Evolutionary conservation across 2,329 filamentous ascomycete genomes (phyloP), one percentile per base, ranked within the genome.

Genomic region (Diaporthe longicolla): DNA sequence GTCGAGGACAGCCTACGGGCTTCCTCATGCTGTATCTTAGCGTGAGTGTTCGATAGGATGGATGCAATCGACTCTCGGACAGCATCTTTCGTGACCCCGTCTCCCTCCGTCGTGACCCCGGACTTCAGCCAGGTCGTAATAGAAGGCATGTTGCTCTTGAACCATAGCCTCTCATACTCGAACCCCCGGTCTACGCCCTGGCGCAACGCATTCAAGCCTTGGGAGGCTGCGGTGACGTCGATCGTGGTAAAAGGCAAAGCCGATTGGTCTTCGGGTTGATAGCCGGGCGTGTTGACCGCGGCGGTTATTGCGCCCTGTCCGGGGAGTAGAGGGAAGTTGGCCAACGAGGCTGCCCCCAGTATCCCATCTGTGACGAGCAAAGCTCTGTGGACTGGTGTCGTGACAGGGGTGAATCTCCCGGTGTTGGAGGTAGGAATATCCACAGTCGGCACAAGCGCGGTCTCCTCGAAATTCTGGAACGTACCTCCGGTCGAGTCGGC

Each of bases 371-470:
- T 92, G 11, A 97, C 89, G 13, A 98, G 79, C 21, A 98, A 83
- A 0, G 93, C 91, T 80, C 92, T 94, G 80, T 98, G 96, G 1
- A 98, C 95, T 0, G 96, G 95, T 58, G 94, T 95, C 9, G 91
- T 90, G 55, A 97, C 87, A 21, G 91, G 89, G 17, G 91, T 91
- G 73, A 91, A 88, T 75, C 91, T 87, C 11, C 92, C 91, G 21
- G 89, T 90, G 75, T 87, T 88, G 19, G 93, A 91, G 8, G 87
- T 88, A 1, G 90, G 90, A 55, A 94, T 93, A 26, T 94, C 91
- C 45, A 97, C 88, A 0, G 88, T 88, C 3, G 95, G 95, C 24
- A 94, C 92, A n/a, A 98, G 87, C 17, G 95, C 85, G 0, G 90
- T 87, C 76, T 95, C 93, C 74, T 89, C 87, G 6, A 90, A 84